Evolutionary conservation across 441 rosid genomes (phyloP).

Genomic region (Geranium incanum): DNA sequence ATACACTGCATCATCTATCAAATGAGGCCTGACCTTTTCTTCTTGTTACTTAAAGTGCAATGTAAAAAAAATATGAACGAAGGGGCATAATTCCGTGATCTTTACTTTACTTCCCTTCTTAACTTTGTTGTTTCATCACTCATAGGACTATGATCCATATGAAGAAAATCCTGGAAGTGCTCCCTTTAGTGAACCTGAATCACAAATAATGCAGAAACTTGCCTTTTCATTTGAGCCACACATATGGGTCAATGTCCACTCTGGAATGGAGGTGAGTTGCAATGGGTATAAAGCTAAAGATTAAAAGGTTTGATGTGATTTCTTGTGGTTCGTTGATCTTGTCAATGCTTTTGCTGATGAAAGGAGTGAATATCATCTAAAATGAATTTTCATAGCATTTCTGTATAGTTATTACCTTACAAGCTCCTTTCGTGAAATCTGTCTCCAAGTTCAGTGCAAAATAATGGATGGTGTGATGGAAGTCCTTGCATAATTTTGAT

Average conservation of each 20-base stretch:
- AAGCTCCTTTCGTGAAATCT: background rate
- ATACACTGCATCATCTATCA: background rate
- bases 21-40: background rate
- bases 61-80: background rate
- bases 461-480: no score
- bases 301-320: background rate
- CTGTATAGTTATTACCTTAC: background rate
- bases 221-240: conserved; percentile 91
- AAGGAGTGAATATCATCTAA: background rate
- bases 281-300: background rate
- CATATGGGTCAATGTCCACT: conserved; percentile 90
- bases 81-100: background rate
- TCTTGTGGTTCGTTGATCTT: background rate
- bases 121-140: conserved; percentile 16
- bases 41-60: background rate
- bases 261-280: conserved; percentile 88
- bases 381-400: background rate
- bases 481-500: no score
- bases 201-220: conserved; percentile 86
- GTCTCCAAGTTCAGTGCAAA: background rate
- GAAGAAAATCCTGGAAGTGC: conserved; percentile 97
- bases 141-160: conserved; percentile 89
- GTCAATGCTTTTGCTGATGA: conserved; percentile 1
- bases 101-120: conserved; percentile 14
- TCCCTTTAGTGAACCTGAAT: conserved; percentile 93